Evolutionary conservation across 805 yeast species (phyloP), one percentile per base, ranked within the genome.

Genomic region (Vanderwaltozyma tropicalis): DNA sequence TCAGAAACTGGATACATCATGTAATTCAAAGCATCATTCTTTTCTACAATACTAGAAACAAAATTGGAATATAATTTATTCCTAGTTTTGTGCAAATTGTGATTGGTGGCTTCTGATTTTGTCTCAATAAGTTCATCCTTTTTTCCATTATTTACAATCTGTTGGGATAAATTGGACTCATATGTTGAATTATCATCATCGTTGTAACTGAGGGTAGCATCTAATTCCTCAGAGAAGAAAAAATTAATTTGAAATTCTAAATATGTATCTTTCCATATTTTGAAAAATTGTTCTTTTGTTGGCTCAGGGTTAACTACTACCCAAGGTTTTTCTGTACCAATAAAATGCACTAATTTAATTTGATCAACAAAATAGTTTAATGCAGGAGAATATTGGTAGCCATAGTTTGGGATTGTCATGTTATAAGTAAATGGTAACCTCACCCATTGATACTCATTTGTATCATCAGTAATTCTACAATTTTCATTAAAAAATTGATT

Each of bases 391-490:
- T 78, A 81, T 59, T 84, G 80, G 53, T 84, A 84, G 34, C 73
- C 76, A 31, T 74, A 17, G 68, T 67, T 26, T 74, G 69, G 38
- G 85, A 47, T 62, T 39, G 96, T 89, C 24, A 89, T 94, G 52
- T 89, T 89, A 66, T 76, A 89, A 32, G 74, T 48, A 49, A 88
- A 89, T 2, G 96, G 88, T 34, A 92, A 61, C 33, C 74, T 69
- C 24, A 67, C 58, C 96, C 96, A 88, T 12, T 48, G 39, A 29
- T 19, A 21, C 5, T 26, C 22, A 3, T 40, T n/a, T 3, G 26
- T 21, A 5, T 27, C n/a, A 15, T 29, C 32, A 1, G 17, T 18
- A 5, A 22, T 21, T 5, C 38, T 31, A 39, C 60, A 57, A n/a
- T 39, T 40, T 2, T 50, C 53, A 34, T 58, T 59, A 55, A 83